Evolutionary conservation across 1,284 basidiomycete genomes (phyloP).

Genomic region (Cutaneotrichosporon mucoides): DNA sequence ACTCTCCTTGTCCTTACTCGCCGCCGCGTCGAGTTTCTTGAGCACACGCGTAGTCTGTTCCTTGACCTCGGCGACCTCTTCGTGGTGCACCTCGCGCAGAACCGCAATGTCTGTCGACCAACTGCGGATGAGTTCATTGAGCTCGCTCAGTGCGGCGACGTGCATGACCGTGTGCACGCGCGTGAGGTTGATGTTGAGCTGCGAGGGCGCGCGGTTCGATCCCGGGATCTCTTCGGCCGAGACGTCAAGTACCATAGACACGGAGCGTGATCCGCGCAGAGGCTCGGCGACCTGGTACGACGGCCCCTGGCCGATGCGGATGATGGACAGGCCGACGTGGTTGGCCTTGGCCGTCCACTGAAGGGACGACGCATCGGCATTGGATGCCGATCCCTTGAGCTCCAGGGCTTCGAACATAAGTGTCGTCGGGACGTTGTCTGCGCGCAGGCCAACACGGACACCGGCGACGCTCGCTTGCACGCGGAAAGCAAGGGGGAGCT

Average conservation of each 20-base stretch:
- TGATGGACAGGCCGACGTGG: conserved; percentile 40
- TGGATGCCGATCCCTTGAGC: conserved; percentile 30
- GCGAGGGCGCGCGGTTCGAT: conserved; percentile 20
- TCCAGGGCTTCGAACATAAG: conserved; percentile 40
- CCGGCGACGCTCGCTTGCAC: conserved; percentile 32
- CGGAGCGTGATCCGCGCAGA: conserved; percentile 64
- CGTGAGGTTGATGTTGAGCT: conserved; percentile 57
- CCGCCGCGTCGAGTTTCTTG: conserved; percentile 43
- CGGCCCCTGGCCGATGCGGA: conserved; percentile 16
- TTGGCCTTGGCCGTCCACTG: conserved; percentile 41
- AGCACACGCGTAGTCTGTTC: conserved; percentile 68
- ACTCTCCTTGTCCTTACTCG: background rate
- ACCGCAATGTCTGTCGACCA: conserved; percentile 66
- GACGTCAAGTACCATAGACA: conserved; percentile 76
- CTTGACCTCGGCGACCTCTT: conserved; percentile 75
- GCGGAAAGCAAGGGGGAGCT: conserved; percentile 18
- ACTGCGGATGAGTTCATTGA: conserved; percentile 80
- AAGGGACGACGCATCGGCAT: conserved; percentile 24
- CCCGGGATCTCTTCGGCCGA: conserved; percentile 43
- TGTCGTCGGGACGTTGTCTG: conserved; percentile 41
- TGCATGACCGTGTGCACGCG: conserved; percentile 89
- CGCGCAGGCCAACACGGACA: conserved; percentile 38
- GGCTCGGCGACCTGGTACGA: conserved; percentile 43
- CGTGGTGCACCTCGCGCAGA: conserved; percentile 65
- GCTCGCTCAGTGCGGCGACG: conserved; percentile 78